phyloP scores from a whole-genome alignment of 352 stramenopile species.

The Phytophthora aleatoria region DNA sequence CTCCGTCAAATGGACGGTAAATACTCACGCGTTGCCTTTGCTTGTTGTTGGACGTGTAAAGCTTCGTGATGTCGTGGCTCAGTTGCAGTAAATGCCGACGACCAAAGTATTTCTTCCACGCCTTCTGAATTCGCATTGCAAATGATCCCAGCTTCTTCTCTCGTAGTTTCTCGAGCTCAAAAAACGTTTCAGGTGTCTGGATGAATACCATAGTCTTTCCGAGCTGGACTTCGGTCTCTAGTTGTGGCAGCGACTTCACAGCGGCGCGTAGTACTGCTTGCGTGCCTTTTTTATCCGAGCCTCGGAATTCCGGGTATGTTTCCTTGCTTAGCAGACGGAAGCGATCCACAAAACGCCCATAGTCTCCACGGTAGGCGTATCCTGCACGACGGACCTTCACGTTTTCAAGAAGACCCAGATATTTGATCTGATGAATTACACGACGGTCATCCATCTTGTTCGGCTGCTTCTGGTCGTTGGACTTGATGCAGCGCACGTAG shows the following conservation, averaged over 20 bases:
- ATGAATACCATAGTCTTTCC: slow-evolving; percentile 94
- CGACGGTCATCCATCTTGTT: slow-evolving; percentile 88
- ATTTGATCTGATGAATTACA: slow-evolving; percentile 90
- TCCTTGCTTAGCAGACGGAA: slow-evolving; percentile 84
- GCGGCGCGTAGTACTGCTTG: slow-evolving; percentile 84
- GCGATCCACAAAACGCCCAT: slow-evolving; percentile 85
- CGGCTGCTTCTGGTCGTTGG: slow-evolving; percentile 89
- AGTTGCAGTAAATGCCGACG: slow-evolving; percentile 84
- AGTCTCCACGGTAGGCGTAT: slow-evolving; percentile 88
- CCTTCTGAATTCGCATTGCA: slow-evolving; percentile 80
- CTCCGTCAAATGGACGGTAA: slow-evolving; percentile 84
- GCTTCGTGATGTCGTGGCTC: slow-evolving; percentile 85
- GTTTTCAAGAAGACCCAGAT: slow-evolving; percentile 87
- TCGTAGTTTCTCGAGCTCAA: slow-evolving; percentile 87
- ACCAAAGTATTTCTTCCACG: slow-evolving; percentile 82
- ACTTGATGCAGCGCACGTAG: slow-evolving; percentile 93
- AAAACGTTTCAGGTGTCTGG: slow-evolving; percentile 89
- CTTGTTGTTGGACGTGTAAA: slow-evolving; percentile 83
- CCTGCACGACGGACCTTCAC: slow-evolving; percentile 87
- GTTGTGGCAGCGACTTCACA: slow-evolving; percentile 64
- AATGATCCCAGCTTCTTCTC: slow-evolving; percentile 83
- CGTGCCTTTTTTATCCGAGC: slow-evolving; percentile 84
- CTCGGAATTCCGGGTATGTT: slow-evolving; percentile 81
- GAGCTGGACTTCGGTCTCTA: slow-evolving; percentile 86
- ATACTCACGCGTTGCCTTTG: slow-evolving; percentile 87